A percentile compares a stretch with the other conserved stretches of the same genome.
phyloP scores from a whole-genome alignment of 805 yeast genomes.

The Nakazawaea sp. region DNA sequence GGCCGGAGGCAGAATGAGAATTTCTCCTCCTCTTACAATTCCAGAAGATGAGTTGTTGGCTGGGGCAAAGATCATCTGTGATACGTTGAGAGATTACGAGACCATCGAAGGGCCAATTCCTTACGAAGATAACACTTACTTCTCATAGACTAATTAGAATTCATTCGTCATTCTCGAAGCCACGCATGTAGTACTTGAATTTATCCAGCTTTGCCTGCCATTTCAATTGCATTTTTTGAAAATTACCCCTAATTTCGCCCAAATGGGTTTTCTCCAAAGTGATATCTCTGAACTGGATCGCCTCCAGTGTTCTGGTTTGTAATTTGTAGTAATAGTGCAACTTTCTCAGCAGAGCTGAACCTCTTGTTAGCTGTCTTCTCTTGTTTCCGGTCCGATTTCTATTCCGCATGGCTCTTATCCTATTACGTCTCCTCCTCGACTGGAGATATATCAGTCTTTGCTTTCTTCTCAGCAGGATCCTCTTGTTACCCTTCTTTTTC shows the following conservation, averaged over 20 bases:
- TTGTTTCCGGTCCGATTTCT: too few species aligned
- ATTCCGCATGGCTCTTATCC: too few species aligned
- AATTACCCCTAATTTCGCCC: slow-evolving; percentile 1
- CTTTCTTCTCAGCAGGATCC: too few species aligned
- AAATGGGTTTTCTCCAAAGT: slow-evolving; percentile 4
- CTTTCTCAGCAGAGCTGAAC: too few species aligned
- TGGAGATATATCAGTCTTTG: too few species aligned
- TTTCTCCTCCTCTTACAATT: slow-evolving; percentile 22
- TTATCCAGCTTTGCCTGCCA: slow-evolving; percentile 4
- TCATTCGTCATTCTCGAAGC: neutral
- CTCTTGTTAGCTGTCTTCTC: too few species aligned
- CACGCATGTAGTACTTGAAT: neutral
- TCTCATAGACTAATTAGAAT: too few species aligned
- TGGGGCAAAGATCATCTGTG: slow-evolving; percentile 19
- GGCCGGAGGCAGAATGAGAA: slow-evolving; percentile 18
- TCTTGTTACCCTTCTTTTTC: too few species aligned
- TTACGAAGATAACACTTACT: slow-evolving; percentile 8
- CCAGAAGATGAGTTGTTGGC: slow-evolving; percentile 13
- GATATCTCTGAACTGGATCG: neutral
- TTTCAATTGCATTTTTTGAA: slow-evolving; percentile 4
- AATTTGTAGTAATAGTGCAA: slow-evolving; percentile 4
- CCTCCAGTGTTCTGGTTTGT: neutral
- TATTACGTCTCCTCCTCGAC: too few species aligned
- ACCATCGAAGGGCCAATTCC: slow-evolving; percentile 9
- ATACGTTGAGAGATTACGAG: slow-evolving; percentile 10